Evolutionary conservation across 2,329 filamentous ascomycete genomes (phyloP).

Genomic region (Penicillium sp.): DNA sequence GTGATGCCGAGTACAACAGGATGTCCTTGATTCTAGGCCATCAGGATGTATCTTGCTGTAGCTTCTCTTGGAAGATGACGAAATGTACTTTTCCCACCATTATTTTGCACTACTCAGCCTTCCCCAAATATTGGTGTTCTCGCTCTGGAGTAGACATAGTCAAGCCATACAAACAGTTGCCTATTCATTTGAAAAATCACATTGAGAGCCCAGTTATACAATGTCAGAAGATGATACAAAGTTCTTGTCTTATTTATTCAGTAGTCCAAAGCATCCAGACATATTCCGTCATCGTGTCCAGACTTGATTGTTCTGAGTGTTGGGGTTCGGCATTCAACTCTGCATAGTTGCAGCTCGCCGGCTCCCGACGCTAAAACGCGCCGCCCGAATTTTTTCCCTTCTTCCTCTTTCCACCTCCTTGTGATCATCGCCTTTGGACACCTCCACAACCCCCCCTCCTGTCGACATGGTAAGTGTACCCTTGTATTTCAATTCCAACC

Average conservation of each 20-base stretch:
- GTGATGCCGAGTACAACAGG: neutral
- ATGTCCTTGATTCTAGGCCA: neutral
- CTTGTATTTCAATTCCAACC: neutral
- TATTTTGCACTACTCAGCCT: neutral
- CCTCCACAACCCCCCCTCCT: conserved; percentile 5
- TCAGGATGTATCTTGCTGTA: neutral
- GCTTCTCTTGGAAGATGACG: neutral
- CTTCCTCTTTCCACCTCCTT: conserved; percentile 28
- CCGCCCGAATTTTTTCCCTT: conserved; percentile 35
- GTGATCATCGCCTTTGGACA: conserved; percentile 23
- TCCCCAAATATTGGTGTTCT: neutral
- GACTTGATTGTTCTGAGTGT: neutral
- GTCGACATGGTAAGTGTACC: conserved; percentile 32
- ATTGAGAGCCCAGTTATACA: too few relatives aligned
- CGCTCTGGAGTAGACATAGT: neutral
- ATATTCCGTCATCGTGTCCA: neutral
- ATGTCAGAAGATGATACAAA: neutral
- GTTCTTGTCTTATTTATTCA: neutral
- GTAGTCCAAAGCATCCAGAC: neutral
- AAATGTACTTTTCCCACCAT: neutral
- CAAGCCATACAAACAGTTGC: neutral
- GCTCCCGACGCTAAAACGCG: conserved; percentile 32
- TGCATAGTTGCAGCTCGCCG: conserved; percentile 23
- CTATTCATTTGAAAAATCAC: too few relatives aligned
- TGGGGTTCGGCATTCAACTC: neutral